Evolutionary conservation across 805 yeast genomes (phyloP).

Genomic region (Candida endomychidarum): DNA sequence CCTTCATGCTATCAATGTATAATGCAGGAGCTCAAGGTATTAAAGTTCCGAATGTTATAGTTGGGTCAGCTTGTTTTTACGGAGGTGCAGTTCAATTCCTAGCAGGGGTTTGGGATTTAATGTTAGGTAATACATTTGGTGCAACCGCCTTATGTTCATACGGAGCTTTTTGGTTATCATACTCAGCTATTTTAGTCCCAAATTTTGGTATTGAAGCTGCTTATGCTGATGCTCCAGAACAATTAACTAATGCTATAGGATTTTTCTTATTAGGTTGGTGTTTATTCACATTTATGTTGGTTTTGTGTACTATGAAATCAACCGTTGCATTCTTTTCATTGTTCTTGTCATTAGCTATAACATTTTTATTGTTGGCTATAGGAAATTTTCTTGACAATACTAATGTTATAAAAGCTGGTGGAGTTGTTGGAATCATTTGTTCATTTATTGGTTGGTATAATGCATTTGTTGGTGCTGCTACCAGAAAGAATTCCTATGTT

Average conservation of each 20-base stretch:
- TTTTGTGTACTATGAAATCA: slow-evolving; percentile 58
- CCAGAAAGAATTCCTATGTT: slow-evolving; percentile 57
- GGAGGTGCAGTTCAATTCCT: slow-evolving; percentile 61
- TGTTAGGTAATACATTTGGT: slow-evolving; percentile 65
- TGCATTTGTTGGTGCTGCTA: slow-evolving; percentile 63
- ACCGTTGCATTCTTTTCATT: slow-evolving; percentile 62
- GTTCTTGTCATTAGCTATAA: slow-evolving; percentile 51
- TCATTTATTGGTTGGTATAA: slow-evolving; percentile 62
- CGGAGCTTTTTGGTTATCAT: slow-evolving; percentile 73
- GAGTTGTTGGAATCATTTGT: slow-evolving; percentile 57
- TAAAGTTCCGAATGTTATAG: slow-evolving; percentile 50
- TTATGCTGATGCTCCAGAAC: slow-evolving; percentile 37
- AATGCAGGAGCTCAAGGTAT: slow-evolving; percentile 58
- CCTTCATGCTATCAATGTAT: slow-evolving; percentile 56
- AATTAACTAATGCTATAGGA: slow-evolving; percentile 52
- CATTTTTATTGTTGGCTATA: slow-evolving; percentile 55
- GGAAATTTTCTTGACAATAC: slow-evolving; percentile 49
- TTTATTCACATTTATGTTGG: slow-evolving; percentile 55
- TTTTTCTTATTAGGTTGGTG: slow-evolving; percentile 64
- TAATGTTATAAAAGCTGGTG: slow-evolving; percentile 55
- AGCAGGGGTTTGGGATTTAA: slow-evolving; percentile 69
- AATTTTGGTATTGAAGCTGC: slow-evolving; percentile 62
- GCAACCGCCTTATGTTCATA: slow-evolving; percentile 61
- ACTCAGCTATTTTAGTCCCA: slow-evolving; percentile 56
- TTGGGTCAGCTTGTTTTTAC: slow-evolving; percentile 59